Conservation (phyloP, 345 rosid genomes). For the Gossypium thurberi region DNA sequence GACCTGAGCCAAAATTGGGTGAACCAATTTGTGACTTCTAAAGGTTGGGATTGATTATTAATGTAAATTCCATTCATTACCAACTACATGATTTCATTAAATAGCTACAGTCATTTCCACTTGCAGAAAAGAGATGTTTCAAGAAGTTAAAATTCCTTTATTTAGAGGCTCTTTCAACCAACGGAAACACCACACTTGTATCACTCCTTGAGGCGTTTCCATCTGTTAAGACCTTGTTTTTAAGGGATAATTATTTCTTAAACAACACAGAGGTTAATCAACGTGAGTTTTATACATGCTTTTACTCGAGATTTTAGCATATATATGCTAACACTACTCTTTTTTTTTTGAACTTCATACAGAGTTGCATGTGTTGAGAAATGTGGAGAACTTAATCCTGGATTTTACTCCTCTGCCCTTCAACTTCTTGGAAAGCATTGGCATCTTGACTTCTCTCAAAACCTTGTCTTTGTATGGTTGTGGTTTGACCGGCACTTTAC, state of each 20-base stretch:
- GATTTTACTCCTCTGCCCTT: background rate
- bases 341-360: background rate
- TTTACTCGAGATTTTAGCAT: background rate
- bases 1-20: background rate
- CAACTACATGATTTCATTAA: no score
- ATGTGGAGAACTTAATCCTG: background rate
- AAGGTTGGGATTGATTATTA: background rate
- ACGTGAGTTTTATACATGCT: background rate
- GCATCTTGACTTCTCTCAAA: background rate
- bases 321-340: background rate
- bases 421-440: background rate
- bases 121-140: background rate
- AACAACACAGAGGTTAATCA: background rate
- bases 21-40: background rate
- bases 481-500: background rate
- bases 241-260: background rate
- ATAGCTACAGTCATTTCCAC: background rate
- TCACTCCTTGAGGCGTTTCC: background rate
- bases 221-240: background rate
- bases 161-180: background rate
- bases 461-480: no score
- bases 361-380: background rate
- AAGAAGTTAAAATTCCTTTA: background rate
- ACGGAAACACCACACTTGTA: background rate
- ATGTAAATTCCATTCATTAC: background rate